Evolutionary conservation across 1,284 basidiomycete species (phyloP).

Genomic region (Malassezia sp.): DNA sequence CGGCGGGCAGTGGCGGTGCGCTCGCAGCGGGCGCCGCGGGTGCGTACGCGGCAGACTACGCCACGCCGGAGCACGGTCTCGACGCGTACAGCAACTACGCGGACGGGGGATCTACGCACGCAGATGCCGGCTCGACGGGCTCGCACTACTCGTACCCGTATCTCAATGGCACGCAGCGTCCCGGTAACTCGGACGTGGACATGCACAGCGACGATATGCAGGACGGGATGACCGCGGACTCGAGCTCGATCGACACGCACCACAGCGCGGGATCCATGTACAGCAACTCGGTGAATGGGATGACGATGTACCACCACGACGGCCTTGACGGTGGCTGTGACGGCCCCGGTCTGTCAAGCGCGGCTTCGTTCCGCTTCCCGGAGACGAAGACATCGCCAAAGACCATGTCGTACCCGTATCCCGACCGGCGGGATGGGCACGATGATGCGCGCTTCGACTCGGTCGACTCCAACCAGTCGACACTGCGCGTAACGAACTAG

Average conservation of each 20-base stretch:
- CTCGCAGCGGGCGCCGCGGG: neutral
- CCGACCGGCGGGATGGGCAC: neutral
- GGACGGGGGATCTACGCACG: neutral
- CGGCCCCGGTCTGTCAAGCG: neutral
- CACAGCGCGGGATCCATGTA: neutral
- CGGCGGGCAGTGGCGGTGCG: neutral
- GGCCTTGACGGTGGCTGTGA: neutral
- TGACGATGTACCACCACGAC: constrained; percentile 7
- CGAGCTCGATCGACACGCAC: constrained; percentile 1
- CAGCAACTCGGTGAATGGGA: constrained; percentile 8
- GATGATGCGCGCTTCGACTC: neutral
- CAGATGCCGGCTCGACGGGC: constrained; percentile 10
- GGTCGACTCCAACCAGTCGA: neutral
- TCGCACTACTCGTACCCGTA: constrained; percentile 35
- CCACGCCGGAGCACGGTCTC: constrained; percentile 1
- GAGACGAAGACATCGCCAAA: constrained; percentile 8
- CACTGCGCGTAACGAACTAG: constrained; percentile 11
- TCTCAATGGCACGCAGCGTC: constrained; percentile 26
- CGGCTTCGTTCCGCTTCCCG: constrained; percentile 16
- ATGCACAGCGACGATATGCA: constrained; percentile 2
- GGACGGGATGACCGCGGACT: neutral
- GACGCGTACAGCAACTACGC: constrained; percentile 11
- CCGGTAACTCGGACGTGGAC: constrained; percentile 6
- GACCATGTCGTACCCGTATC: constrained; percentile 5
- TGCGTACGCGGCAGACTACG: constrained; percentile 1